phyloP scores from a whole-genome alignment of 179 eudicot species.

The Carnegiea gigantea region DNA sequence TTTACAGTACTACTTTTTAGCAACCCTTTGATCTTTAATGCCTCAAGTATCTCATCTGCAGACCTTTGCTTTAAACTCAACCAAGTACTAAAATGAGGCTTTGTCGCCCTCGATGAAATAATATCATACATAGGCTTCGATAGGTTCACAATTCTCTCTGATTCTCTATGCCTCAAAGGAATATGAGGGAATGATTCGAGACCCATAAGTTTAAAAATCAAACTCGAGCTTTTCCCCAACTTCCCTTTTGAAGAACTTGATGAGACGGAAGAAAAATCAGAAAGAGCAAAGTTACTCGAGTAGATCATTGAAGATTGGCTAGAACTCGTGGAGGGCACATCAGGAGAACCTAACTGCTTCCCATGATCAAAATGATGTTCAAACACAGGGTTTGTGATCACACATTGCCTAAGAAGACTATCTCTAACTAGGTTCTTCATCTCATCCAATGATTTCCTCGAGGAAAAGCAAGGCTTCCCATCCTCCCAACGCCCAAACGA shows the following conservation, averaged over 20 bases:
- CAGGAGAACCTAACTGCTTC: conserved; percentile 34
- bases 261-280: conserved; percentile 42
- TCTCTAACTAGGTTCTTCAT: conserved; percentile 64
- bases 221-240: conserved; percentile 43
- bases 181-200: conserved; percentile 44
- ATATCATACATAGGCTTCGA: conserved; percentile 44
- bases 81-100: conserved; percentile 32
- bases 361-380: conserved; percentile 32
- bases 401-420: conserved; percentile 62
- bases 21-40: conserved; percentile 59
- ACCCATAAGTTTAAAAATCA: conserved; percentile 84
- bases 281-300: conserved; percentile 46
- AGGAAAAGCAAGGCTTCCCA: conserved; percentile 30
- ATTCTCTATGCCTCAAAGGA: conserved; percentile 33
- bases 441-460: conserved; percentile 54
- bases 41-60: conserved; percentile 51
- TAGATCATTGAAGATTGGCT: conserved; percentile 1
- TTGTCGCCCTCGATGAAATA: conserved; percentile 51
- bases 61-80: conserved; percentile 40
- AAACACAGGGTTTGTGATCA: conserved; percentile 39
- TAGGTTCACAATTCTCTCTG: conserved; percentile 17
- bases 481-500: conserved; percentile 18
- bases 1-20: conserved; percentile 33
- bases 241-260: conserved; percentile 38
- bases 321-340: conserved; percentile 62